Conservation (phyloP, 78 protist species). For the Dictyostelium intermedium region DNA sequence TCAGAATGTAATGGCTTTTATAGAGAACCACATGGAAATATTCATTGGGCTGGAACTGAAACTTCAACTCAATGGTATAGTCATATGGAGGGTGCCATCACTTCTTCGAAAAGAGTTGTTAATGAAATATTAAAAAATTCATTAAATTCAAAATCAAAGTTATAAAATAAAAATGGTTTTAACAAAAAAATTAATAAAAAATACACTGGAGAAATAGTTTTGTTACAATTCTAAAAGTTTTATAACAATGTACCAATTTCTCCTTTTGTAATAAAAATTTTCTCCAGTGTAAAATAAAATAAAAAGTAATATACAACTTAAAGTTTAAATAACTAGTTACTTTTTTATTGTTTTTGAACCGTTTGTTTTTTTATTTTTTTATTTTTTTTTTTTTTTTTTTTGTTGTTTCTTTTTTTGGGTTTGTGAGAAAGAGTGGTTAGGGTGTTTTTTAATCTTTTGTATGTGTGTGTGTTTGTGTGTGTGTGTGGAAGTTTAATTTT, state of each 20-base stretch:
- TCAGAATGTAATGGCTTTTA: background rate
- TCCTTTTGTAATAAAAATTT: too few species aligned
- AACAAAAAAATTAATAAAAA: background rate
- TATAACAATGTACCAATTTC: too few species aligned
- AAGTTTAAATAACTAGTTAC: too few species aligned
- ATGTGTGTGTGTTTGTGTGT: background rate
- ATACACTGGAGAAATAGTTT: too few species aligned
- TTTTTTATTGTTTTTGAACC: background rate
- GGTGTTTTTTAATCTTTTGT: background rate
- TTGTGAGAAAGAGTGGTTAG: background rate
- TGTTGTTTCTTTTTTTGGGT: background rate
- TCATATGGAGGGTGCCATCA: conserved; percentile 78
- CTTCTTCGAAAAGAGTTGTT: conserved; percentile 28
- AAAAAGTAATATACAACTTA: too few species aligned
- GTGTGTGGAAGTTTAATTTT: background rate
- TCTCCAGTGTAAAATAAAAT: too few species aligned
- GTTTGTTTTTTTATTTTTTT: background rate
- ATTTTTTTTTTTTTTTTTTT: background rate
- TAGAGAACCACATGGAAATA: conserved; percentile 24
- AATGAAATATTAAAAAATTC: conserved; percentile 32
- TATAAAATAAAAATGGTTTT: background rate
- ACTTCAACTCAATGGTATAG: conserved; percentile 79
- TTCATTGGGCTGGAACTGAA: conserved; percentile 90
- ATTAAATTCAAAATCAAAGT: background rate
- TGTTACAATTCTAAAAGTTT: too few species aligned